Evolutionary conservation across 257 asterid species (phyloP).

Genomic region (Solanum arcanum): DNA sequence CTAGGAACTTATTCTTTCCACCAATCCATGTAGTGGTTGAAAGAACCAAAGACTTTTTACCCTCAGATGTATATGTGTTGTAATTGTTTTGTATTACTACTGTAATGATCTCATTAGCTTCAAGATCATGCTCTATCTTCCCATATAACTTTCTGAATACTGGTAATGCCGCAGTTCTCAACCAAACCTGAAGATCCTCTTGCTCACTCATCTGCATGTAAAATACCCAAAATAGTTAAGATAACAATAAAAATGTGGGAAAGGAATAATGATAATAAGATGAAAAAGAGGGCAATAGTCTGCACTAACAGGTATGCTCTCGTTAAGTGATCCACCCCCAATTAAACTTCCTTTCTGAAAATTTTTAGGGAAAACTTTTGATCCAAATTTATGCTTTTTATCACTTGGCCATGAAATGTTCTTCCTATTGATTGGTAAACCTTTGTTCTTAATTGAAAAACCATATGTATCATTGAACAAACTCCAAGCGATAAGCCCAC

Average conservation of each 20-base stretch:
- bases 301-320: conserved; percentile 56
- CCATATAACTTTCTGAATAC: conserved; percentile 78
- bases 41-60: conserved; percentile 61
- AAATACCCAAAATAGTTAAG: neutral
- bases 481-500: conserved; percentile 95
- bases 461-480: conserved; percentile 67
- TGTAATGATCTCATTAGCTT: conserved; percentile 48
- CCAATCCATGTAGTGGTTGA: conserved; percentile 96
- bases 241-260: neutral
- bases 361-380: conserved; percentile 61
- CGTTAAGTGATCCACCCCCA: conserved; percentile 64
- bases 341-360: conserved; percentile 51
- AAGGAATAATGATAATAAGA: neutral
- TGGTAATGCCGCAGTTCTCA: conserved; percentile 84
- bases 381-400: conserved; percentile 42
- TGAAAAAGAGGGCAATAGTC: neutral
- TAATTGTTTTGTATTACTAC: conserved; percentile 71
- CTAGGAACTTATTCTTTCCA: conserved; percentile 72
- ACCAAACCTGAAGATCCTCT: conserved; percentile 93
- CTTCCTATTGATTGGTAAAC: conserved; percentile 40
- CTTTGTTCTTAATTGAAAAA: conserved; percentile 18
- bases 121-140: conserved; percentile 64
- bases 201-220: conserved; percentile 68
- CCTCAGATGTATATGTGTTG: conserved; percentile 68
- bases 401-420: conserved; percentile 75